Evolutionary conservation across 768 basidiomycete species (phyloP).

Genomic region (Rhizopogon vesiculosus): DNA sequence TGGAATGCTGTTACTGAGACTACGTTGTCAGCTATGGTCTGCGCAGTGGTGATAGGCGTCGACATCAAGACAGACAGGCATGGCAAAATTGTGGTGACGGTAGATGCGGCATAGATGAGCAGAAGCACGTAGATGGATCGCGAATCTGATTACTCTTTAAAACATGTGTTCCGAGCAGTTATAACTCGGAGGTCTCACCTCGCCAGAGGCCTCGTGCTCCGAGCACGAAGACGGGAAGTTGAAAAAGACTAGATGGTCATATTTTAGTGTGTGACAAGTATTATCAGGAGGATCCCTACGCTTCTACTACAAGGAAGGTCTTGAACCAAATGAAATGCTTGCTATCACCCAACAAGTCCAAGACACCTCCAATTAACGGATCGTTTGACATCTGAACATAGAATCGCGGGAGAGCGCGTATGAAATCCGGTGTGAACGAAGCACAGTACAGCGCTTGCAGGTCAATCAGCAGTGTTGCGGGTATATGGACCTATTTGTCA

Average conservation of each 20-base stretch:
- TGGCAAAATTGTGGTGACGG: slow-evolving; percentile 72
- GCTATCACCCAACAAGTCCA: slow-evolving; percentile 35
- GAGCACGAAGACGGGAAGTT: slow-evolving; percentile 75
- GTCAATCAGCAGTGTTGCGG: slow-evolving; percentile 67
- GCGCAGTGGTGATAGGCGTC: slow-evolving; percentile 37
- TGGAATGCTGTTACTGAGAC: slow-evolving; percentile 47
- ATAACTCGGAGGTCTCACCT: slow-evolving; percentile 28
- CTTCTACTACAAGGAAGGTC: slow-evolving; percentile 57
- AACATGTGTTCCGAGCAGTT: background rate
- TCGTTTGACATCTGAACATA: slow-evolving; percentile 62
- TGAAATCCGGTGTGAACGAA: slow-evolving; percentile 39
- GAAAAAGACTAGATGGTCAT: slow-evolving; percentile 45
- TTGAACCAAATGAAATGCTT: slow-evolving; percentile 55
- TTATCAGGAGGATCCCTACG: slow-evolving; percentile 33
- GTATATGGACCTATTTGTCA: slow-evolving; percentile 51
- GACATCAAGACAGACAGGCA: slow-evolving; percentile 60
- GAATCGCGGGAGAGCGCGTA: slow-evolving; percentile 39
- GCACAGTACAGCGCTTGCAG: slow-evolving; percentile 62
- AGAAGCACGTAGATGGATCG: slow-evolving; percentile 57
- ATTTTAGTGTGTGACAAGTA: background rate
- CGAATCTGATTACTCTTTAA: slow-evolving; percentile 33
- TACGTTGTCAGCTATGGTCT: slow-evolving; percentile 24
- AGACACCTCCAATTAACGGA: slow-evolving; percentile 54
- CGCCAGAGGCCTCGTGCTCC: slow-evolving; percentile 57
- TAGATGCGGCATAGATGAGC: slow-evolving; percentile 71